Evolutionary conservation across 2,329 filamentous ascomycete species (phyloP).

Genomic region (Annulohypoxylon truncatum): DNA sequence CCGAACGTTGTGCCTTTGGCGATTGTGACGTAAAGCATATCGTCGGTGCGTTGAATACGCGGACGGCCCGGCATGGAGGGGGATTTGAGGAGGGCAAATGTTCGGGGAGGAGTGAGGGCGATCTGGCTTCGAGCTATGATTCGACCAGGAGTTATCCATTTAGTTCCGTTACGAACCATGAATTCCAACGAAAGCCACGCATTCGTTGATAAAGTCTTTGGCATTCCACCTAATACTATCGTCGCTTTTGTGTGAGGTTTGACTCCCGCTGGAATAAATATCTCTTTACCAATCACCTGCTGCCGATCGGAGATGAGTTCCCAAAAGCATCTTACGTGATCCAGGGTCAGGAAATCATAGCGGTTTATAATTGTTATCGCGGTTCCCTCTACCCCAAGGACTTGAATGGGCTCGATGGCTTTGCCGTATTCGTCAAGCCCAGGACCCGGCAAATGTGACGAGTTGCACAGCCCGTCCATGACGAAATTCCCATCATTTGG

Average conservation of each 20-base stretch:
- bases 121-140: conserved; percentile 64
- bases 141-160: conserved; percentile 65
- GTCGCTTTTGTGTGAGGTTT: conserved; percentile 56
- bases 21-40: conserved; percentile 52
- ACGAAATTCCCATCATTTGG: conserved; percentile 71
- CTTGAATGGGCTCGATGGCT: conserved; percentile 68
- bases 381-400: conserved; percentile 58
- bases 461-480: conserved; percentile 65
- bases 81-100: conserved; percentile 47
- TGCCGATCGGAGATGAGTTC: conserved; percentile 56
- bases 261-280: conserved; percentile 57
- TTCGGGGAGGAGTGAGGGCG: conserved; percentile 52
- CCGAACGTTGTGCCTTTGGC: conserved; percentile 55
- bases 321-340: conserved; percentile 61
- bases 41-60: conserved; percentile 44
- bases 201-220: conserved; percentile 50
- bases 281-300: conserved; percentile 50
- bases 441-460: conserved; percentile 62
- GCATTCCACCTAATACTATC: conserved; percentile 51
- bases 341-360: conserved; percentile 65
- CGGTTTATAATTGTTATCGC: conserved; percentile 62
- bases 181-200: conserved; percentile 64
- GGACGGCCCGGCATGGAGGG: conserved; percentile 31
- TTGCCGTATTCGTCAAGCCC: conserved; percentile 68
- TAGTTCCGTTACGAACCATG: conserved; percentile 54